Conservation (phyloP, 2,329 filamentous ascomycete species). For the Aspergillus felis region DNA sequence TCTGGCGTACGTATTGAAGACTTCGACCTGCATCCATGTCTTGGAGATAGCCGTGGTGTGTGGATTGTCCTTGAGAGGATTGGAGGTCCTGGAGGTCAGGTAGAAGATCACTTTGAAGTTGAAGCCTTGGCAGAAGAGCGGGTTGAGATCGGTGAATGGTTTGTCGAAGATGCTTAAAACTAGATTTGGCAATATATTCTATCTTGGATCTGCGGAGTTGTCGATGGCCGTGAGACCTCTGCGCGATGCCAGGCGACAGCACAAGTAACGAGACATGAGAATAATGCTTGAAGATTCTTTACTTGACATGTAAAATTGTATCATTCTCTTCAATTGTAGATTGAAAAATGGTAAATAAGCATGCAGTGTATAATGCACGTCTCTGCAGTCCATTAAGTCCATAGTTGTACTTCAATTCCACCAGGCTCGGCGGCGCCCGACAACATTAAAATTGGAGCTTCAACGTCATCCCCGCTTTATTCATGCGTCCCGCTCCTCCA, state of each 20-base stretch:
- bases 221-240: background rate
- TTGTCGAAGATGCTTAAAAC: slow-evolving; percentile 30
- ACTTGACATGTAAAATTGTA: background rate
- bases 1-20: slow-evolving; percentile 66
- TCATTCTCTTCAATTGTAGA: background rate
- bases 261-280: background rate
- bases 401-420: background rate
- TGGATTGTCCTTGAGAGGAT: slow-evolving; percentile 82
- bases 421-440: background rate
- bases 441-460: slow-evolving; percentile 1
- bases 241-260: background rate
- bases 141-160: slow-evolving; percentile 42
- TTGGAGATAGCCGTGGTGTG: slow-evolving; percentile 54
- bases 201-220: background rate
- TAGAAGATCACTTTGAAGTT: slow-evolving; percentile 41
- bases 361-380: background rate
- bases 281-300: background rate
- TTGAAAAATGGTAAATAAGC: background rate
- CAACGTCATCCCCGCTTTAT: slow-evolving; percentile 23
- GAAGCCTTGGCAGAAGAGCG: slow-evolving; percentile 42
- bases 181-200: background rate
- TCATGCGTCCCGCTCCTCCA: background rate
- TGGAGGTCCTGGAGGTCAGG: slow-evolving; percentile 55
- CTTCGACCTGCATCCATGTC: slow-evolving; percentile 68
- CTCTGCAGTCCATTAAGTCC: too few relatives aligned